Conservation (phyloP, 225 moss, liverwort and hornwort species). For the Polytrichum commune region DNA sequence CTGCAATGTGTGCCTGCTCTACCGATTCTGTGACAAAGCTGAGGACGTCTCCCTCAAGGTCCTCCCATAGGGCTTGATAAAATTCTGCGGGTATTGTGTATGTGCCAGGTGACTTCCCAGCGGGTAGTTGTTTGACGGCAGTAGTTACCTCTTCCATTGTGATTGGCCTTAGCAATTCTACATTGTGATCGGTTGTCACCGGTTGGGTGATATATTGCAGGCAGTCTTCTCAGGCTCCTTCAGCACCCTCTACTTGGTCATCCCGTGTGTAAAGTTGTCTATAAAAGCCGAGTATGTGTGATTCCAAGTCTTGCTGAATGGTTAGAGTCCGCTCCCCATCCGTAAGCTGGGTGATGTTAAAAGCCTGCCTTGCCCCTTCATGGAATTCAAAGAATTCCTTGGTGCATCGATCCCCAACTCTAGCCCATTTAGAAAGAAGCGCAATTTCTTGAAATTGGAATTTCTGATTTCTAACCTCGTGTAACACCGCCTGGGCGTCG, state of each 20-base stretch:
- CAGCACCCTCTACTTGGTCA: no score
- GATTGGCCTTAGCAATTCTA: background rate
- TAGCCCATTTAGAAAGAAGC: background rate
- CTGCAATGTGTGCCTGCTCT: rapidly evolving
- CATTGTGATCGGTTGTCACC: background rate
- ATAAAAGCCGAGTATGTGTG: no score
- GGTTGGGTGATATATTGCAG: no score
- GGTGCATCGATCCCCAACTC: background rate
- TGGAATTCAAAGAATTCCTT: background rate
- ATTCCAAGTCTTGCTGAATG: background rate
- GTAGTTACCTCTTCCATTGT: rapidly evolving
- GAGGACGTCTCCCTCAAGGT: background rate
- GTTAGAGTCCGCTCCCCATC: rapidly evolving
- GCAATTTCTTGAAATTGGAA: background rate
- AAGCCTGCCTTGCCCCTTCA: background rate
- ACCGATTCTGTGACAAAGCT: background rate
- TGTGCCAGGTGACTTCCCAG: background rate
- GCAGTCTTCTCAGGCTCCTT: no score
- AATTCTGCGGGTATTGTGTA: background rate
- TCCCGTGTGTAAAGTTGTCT: no score
- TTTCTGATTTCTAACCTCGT: background rate
- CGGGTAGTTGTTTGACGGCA: background rate
- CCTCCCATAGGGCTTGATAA: background rate
- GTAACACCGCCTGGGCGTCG: background rate
- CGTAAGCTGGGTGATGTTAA: rapidly evolving